phyloP scores from a whole-genome alignment of 2,329 filamentous ascomycete genomes.

The Phialophora macrospora region DNA sequence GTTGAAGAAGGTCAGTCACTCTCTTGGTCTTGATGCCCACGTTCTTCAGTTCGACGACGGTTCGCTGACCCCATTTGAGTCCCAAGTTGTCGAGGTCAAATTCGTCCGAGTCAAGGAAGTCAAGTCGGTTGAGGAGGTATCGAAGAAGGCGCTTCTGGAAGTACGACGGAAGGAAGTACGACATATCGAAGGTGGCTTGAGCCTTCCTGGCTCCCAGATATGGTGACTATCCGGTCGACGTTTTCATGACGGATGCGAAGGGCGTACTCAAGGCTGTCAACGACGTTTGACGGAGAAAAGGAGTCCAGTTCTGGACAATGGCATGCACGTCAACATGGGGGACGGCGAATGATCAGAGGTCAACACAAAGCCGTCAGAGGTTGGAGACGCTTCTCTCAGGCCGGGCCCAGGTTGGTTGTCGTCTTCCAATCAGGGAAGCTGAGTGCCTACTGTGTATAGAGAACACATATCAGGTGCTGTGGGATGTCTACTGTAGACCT shows the following conservation, averaged over 20 bases:
- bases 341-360: slow-evolving; percentile 10
- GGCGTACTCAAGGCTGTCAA: slow-evolving; percentile 1
- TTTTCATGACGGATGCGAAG: slow-evolving; percentile 19
- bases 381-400: slow-evolving; percentile 7
- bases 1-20: slow-evolving; percentile 39
- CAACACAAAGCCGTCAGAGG: slow-evolving; percentile 10
- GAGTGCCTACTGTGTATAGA: slow-evolving; percentile 6
- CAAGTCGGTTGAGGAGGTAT: slow-evolving; percentile 80
- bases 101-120: slow-evolving; percentile 84
- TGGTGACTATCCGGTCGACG: slow-evolving; percentile 14
- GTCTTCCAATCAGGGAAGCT: slow-evolving; percentile 13
- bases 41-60: slow-evolving; percentile 83
- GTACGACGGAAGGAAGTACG: slow-evolving; percentile 74
- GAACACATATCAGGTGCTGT: slow-evolving; percentile 19
- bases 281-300: background rate
- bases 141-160: slow-evolving; percentile 87
- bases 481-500: background rate
- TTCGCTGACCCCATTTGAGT: slow-evolving; percentile 79
- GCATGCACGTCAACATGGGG: slow-evolving; percentile 18
- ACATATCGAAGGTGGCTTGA: slow-evolving; percentile 58
- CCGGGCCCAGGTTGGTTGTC: slow-evolving; percentile 6
- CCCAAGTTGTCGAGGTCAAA: slow-evolving; percentile 86
- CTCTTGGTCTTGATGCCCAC: slow-evolving; percentile 59
- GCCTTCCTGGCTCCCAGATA: slow-evolving; percentile 20
- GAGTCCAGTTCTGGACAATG: slow-evolving; percentile 18